Percentiles rank a stretch among this genome's conserved stretches.
Conservation (phyloP, 306 rosid species). For the Corylus heterophylla region DNA sequence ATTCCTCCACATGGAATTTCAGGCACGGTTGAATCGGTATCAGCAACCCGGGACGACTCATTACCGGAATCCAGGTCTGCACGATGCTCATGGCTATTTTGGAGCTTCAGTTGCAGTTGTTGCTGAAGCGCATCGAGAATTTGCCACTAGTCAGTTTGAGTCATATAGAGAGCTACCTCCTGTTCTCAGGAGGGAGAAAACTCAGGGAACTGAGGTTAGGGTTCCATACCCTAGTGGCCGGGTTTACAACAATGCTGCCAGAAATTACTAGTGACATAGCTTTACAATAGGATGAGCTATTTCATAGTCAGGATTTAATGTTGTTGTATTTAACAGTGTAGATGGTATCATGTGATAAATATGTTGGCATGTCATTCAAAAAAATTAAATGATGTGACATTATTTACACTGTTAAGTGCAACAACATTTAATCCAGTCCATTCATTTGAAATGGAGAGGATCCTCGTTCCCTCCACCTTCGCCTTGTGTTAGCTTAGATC, state of each 20-base stretch:
- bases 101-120: neutral
- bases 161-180: neutral
- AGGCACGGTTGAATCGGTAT: slow-evolving; percentile 19
- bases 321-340: no score
- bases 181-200: slow-evolving; percentile 10
- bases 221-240: slow-evolving; percentile 3
- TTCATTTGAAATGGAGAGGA: no score
- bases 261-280: neutral
- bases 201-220: slow-evolving; percentile 18
- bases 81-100: neutral
- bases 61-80: neutral
- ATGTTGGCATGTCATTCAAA: no score
- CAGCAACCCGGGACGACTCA: neutral
- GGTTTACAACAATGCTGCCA: neutral
- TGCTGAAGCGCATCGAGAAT: neutral
- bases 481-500: neutral
- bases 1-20: slow-evolving; percentile 26
- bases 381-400: no score
- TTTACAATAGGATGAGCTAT: no score
- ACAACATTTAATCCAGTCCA: no score
- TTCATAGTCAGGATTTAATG: no score
- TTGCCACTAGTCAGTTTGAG: slow-evolving; percentile 10
- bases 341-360: no score
- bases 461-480: no score
- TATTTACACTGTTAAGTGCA: no score